Percentiles rank a stretch among this genome's conserved stretches.
These are phyloP conservation scores for Macrocybe sp. DNA, from an alignment of 1,284 basidiomycete genomes.

Conservation along the genomic window DNA sequence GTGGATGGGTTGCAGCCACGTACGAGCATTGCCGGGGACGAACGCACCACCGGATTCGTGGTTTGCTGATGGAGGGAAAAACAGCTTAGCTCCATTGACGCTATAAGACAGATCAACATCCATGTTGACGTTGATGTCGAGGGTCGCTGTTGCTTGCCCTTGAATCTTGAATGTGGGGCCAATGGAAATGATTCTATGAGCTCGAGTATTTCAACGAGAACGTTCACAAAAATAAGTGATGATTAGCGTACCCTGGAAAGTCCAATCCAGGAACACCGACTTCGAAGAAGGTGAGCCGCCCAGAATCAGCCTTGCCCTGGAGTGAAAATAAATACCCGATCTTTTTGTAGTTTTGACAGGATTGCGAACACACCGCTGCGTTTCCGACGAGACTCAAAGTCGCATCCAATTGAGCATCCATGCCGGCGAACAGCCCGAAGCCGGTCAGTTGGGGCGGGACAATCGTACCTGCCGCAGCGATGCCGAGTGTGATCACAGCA, in stretches of 20 bases:
- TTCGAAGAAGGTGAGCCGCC: slow-evolving; percentile 19
- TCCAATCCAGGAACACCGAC: slow-evolving; percentile 25
- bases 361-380: neutral
- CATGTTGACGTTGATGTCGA: slow-evolving; percentile 34
- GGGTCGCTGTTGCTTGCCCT: slow-evolving; percentile 26
- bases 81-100: slow-evolving; percentile 32
- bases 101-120: slow-evolving; percentile 34
- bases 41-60: slow-evolving; percentile 23
- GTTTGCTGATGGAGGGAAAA: slow-evolving; percentile 35
- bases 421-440: too few relatives aligned
- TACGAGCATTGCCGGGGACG: slow-evolving; percentile 33
- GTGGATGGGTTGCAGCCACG: slow-evolving; percentile 12
- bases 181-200: slow-evolving; percentile 29
- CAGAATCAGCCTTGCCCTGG: slow-evolving; percentile 17
- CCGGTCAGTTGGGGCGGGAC: too few relatives aligned
- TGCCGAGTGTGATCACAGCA: too few relatives aligned
- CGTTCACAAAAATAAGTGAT: neutral
- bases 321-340: neutral
- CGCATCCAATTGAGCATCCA: too few relatives aligned
- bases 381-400: neutral
- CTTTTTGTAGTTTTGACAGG: neutral
- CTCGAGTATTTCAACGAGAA: neutral
- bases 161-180: slow-evolving; percentile 35
- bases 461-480: too few relatives aligned
- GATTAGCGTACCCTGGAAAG: slow-evolving; percentile 22